Conservation (phyloP, 2,329 filamentous ascomycete genomes). For the Colletotrichum theobromicola region DNA sequence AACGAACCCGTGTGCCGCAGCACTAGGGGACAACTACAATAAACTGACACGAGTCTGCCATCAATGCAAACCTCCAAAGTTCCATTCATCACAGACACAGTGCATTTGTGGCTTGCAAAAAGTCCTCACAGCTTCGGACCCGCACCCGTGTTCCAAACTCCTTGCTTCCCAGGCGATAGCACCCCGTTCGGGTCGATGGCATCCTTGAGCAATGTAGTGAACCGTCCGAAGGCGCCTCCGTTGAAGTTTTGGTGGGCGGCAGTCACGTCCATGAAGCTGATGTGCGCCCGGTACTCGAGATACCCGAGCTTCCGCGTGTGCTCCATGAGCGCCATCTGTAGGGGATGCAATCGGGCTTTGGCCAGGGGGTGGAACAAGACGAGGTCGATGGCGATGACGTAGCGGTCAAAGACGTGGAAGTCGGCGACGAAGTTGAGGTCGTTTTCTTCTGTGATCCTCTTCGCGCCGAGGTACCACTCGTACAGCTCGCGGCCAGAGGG, state of each 20-base stretch:
- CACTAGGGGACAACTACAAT: neutral
- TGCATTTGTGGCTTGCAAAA: neutral
- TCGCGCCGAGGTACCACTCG: neutral
- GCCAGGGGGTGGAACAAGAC: neutral
- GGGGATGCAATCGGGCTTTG: neutral
- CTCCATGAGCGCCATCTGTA: slow-evolving; percentile 24
- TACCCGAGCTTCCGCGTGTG: neutral
- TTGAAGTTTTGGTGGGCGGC: slow-evolving; percentile 44
- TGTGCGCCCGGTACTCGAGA: neutral
- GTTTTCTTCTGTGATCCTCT: neutral
- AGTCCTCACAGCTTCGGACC: neutral
- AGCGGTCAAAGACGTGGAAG: slow-evolving; percentile 21
- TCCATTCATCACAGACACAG: neutral
- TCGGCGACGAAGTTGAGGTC: slow-evolving; percentile 16
- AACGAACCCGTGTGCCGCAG: neutral
- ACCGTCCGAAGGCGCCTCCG: slow-evolving; percentile 40
- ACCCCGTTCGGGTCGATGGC: slow-evolving; percentile 41
- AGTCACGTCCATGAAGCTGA: slow-evolving; percentile 33
- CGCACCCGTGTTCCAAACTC: slow-evolving; percentile 32
- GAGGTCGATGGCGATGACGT: slow-evolving; percentile 11
- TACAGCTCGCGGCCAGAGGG: neutral
- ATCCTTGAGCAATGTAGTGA: slow-evolving; percentile 44
- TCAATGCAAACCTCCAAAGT: neutral
- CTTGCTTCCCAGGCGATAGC: slow-evolving; percentile 42
- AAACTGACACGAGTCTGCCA: neutral